A percentile compares a stretch with the other conserved stretches of the same genome.
phyloP scores from a whole-genome alignment of 345 rosid genomes.

The Euphorbia tirucalli region DNA sequence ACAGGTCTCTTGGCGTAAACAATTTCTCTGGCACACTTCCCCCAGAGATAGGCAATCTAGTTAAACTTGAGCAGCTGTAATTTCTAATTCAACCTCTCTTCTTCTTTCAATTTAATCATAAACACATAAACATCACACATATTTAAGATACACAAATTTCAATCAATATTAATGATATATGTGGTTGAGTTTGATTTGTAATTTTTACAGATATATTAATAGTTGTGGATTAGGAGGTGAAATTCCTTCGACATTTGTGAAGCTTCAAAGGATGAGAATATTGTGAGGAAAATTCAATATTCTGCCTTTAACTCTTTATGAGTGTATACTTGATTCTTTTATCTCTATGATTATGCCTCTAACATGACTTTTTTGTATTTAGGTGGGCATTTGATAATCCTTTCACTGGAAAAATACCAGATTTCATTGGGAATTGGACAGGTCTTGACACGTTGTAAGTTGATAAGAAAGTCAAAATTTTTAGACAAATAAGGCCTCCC shows the following conservation, averaged over 20 bases:
- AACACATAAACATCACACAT: neutral
- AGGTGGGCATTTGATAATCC: slow-evolving; percentile 36
- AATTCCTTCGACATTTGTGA: slow-evolving; percentile 49
- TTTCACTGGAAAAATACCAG: slow-evolving; percentile 38
- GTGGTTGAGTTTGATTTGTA: neutral
- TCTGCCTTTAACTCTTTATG: neutral
- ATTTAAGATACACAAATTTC: neutral
- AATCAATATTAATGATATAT: neutral
- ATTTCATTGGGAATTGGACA: slow-evolving; percentile 41
- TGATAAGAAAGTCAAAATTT: neutral
- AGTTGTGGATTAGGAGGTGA: slow-evolving; percentile 58
- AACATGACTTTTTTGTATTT: slow-evolving; percentile 6
- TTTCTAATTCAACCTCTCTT: neutral
- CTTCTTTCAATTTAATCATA: neutral
- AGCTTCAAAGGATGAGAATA: slow-evolving; percentile 19
- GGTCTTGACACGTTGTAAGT: slow-evolving; percentile 23
- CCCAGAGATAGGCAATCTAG: slow-evolving; percentile 19
- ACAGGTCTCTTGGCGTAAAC: slow-evolving; percentile 22
- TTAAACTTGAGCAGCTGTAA: slow-evolving; percentile 22
- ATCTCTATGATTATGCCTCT: neutral
- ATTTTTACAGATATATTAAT: slow-evolving; percentile 44
- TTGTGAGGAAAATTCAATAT: slow-evolving; percentile 10
- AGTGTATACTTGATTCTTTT: neutral
- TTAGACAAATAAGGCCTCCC: too few relatives aligned
- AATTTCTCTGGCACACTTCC: slow-evolving; percentile 21